Base-by-base conservation (phyloP, 202 grass and related monocot species). In the Dendrocalamus latiflorus region DNA sequence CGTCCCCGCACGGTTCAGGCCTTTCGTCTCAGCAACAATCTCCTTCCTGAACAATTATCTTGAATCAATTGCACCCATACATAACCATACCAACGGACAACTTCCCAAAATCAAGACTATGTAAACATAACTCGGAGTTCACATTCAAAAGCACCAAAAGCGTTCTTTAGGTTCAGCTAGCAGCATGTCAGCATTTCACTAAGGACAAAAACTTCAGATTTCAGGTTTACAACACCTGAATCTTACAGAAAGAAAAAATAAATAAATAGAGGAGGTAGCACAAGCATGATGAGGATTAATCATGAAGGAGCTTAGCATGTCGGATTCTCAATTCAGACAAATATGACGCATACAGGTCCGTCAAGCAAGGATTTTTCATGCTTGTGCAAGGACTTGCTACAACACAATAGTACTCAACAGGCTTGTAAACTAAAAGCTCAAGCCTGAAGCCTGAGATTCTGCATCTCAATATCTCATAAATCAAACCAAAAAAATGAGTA, bases 401-500 rank as follows among this genome's bases (percentile, higher is more conserved):
- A 81, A 49, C 21, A 65, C 42, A 58, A 48, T 47, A 47, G 69
- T 34, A 67, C 49, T 61, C 79, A 53, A 51, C 78, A 78, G 88
- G 14, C 73, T 82, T 72, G 30, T 6, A 71, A 89, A 72, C 45
- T 61, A 90, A 90, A 90, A 86, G 79, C 68, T 44, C 22, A 26
- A 75, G 74, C 60, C 79, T 82, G 38, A 6, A 74, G n/a, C n/a
- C n/a, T n/a, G n/a, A n/a, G 43, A 76, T 55, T 79, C 83, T 12
- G 83, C 83, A 53, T 65, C 56, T 68, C 34, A 24, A 64, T 16
- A 20, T 70, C 38, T 21, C 14, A 59, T 17, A 37, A 28, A 78
- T 12, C 18, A n/a, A 7, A 30, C 9, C 18, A n/a, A n/a, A 70
- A 50, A 7, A 86, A 34, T 6, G 28, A 42, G 36, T 47, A 78